Base-by-base conservation (phyloP, 1,139 yeast species). In the Geotrichum citri-aurantii region DNA sequence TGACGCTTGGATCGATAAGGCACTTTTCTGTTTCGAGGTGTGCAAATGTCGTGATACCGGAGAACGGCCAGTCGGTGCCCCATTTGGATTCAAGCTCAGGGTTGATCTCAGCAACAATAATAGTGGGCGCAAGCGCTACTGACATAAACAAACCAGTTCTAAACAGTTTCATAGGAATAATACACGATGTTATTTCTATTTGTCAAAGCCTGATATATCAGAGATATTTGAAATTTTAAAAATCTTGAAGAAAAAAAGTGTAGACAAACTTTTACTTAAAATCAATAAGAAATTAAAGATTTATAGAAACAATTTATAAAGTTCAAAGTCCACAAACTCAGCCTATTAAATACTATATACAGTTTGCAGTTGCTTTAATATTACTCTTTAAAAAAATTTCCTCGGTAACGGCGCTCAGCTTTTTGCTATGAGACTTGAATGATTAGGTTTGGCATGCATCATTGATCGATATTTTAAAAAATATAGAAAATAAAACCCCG, bases 41-140 rank as follows among this genome's bases (percentile, higher is more conserved):
- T 5, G 93, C 93, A 76, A 86, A 87, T 0, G 93, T 83, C 65
- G 82, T 79, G 55, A 86, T 79, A 1, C 93, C 93, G 64, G 65
- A 60, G 55, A 68, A 70, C 11, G 68, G 63, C 71, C 71, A 68
- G 58, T 66, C 68, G 14, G 59, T 46, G 21, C 69, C 70, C 70
- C 69, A 67, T 14, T 63, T 56, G 46, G 52, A 50, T 29, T 62
- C 56, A 17, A 66, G 61, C 31, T 23, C 52, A 10, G 55, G 53
- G n/a, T 55, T 53, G 40, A 57, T 37, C 14, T 27, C 52, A 24
- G 59, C 59, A 7, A 8, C 14, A 1, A 40, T 21, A 12, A 24
- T 17, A 19, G 27, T 24, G n/a, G 26, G 48, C 6, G n/a, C 27
- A 46, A 46, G 26, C 1, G 42, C 17, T 37, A 37, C 8, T 3